Percentiles rank a stretch among this genome's conserved stretches.
Evolutionary conservation across 176 grass and related monocot species (phyloP).

Genomic region (Aegilops speltoides): DNA sequence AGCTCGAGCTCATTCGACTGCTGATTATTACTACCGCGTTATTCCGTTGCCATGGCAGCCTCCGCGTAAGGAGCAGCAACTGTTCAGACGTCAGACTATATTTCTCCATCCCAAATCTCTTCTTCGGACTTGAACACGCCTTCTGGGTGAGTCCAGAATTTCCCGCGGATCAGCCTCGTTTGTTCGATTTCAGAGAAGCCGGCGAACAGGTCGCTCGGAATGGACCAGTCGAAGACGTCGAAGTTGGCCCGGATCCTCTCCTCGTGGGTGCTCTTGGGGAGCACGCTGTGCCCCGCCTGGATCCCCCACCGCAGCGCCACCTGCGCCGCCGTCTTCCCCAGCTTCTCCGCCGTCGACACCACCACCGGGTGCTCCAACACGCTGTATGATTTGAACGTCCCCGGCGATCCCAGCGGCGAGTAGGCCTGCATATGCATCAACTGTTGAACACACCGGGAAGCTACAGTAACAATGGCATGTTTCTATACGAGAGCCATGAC

Average conservation of each 20-base stretch:
- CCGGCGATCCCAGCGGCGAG: slow-evolving; percentile 60
- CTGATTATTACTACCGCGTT: background rate
- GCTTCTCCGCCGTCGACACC: slow-evolving; percentile 50
- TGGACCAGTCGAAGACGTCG: slow-evolving; percentile 72
- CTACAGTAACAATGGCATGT: background rate
- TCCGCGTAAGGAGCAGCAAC: background rate
- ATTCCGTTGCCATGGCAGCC: background rate
- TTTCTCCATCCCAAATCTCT: background rate
- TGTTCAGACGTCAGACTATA: background rate
- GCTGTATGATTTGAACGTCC: slow-evolving; percentile 25
- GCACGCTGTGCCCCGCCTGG: slow-evolving; percentile 62
- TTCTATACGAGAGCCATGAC: background rate
- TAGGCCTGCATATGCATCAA: slow-evolving; percentile 47
- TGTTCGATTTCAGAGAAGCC: slow-evolving; percentile 69
- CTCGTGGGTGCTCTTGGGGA: slow-evolving; percentile 67
- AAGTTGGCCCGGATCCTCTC: slow-evolving; percentile 63
- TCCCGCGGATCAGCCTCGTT: slow-evolving; percentile 16
- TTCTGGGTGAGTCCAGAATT: background rate
- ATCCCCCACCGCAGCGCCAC: slow-evolving; percentile 60
- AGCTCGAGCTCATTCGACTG: background rate
- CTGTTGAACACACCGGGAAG: too few relatives aligned
- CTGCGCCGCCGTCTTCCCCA: slow-evolving; percentile 69
- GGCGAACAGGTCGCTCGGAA: slow-evolving; percentile 50
- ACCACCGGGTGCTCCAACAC: slow-evolving; percentile 41
- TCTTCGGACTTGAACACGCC: background rate